Evolutionary conservation across 2,329 filamentous ascomycete genomes (phyloP).

Genomic region (Chlorencoelia australis): DNA sequence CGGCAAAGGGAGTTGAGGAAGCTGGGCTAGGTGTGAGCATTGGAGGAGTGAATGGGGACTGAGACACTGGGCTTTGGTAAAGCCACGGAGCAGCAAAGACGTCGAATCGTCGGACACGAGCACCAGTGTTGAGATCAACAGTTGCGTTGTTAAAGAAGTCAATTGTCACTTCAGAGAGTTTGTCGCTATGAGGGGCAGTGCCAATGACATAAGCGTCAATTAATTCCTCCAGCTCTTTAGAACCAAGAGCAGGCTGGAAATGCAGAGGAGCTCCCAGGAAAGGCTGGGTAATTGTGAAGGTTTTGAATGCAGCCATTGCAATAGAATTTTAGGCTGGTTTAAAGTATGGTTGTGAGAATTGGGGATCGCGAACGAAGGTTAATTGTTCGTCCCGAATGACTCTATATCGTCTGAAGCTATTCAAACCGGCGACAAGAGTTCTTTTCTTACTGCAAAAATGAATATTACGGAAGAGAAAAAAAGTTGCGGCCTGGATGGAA

Average conservation of each 20-base stretch:
- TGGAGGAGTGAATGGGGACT: constrained; percentile 35
- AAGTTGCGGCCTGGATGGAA: neutral
- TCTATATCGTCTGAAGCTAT: neutral
- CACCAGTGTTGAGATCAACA: constrained; percentile 49
- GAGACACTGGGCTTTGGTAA: constrained; percentile 15
- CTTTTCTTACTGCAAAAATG: neutral
- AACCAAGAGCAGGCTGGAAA: constrained; percentile 56
- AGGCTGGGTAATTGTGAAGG: constrained; percentile 46
- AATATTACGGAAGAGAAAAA: constrained; percentile 1
- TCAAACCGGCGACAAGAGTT: constrained; percentile 2
- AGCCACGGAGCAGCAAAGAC: constrained; percentile 35
- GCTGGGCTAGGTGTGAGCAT: constrained; percentile 29
- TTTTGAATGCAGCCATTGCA: constrained; percentile 5
- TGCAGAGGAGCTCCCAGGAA: constrained; percentile 46
- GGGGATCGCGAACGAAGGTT: neutral
- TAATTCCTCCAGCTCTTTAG: constrained; percentile 49
- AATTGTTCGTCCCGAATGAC: neutral
- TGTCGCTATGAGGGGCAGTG: constrained; percentile 43
- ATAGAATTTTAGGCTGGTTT: constrained; percentile 2
- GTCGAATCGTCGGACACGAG: constrained; percentile 36
- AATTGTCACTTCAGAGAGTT: constrained; percentile 46
- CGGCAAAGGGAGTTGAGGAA: constrained; percentile 36
- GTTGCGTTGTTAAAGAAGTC: constrained; percentile 50
- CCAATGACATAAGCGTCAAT: constrained; percentile 49
- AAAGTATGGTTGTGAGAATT: neutral